These are phyloP conservation scores for Cladosporium velox DNA, from an alignment of 2,329 filamentous ascomycete species.

Conservation along the genomic window DNA sequence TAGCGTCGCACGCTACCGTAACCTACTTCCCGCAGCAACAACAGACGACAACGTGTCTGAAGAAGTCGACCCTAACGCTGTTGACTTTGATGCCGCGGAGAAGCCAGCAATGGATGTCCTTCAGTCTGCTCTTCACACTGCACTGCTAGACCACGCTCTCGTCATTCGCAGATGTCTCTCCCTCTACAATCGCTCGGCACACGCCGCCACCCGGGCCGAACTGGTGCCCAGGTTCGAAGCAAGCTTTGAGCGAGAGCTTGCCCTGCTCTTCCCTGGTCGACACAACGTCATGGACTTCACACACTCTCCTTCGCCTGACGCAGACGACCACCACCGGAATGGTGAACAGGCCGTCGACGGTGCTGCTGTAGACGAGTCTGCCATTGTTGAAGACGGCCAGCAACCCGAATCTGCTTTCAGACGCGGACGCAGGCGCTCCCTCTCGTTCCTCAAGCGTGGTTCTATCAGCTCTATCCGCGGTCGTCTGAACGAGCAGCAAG, in stretches of 20 bases:
- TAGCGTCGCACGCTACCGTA: constrained; percentile 76
- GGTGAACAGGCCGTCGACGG: constrained; percentile 24
- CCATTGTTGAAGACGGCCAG: constrained; percentile 20
- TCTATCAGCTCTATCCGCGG: constrained; percentile 29
- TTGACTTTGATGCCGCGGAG: constrained; percentile 34
- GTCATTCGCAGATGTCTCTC: constrained; percentile 79
- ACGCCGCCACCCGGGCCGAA: constrained; percentile 51
- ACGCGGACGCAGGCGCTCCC: constrained; percentile 27
- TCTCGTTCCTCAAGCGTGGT: constrained; percentile 37
- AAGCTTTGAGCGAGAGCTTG: constrained; percentile 48
- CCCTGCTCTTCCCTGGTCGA: constrained; percentile 41
- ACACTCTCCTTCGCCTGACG: constrained; percentile 15
- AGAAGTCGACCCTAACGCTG: constrained; percentile 31
- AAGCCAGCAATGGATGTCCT: constrained; percentile 55
- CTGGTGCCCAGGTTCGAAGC: constrained; percentile 44
- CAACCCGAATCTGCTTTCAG: constrained; percentile 9
- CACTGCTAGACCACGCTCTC: constrained; percentile 84
- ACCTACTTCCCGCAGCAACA: constrained; percentile 61
- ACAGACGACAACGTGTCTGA: constrained; percentile 45
- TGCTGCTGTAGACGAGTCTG: constrained; percentile 9
- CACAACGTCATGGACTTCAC: constrained; percentile 28
- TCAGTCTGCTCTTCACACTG: constrained; percentile 79
- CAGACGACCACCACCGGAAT: not conserved
- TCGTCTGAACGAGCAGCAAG: constrained; percentile 18
- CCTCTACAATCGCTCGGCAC: constrained; percentile 62